These are phyloP conservation scores for Sporobolomyces pararoseus DNA, from an alignment of 768 basidiomycete genomes.

Conservation along the genomic window DNA sequence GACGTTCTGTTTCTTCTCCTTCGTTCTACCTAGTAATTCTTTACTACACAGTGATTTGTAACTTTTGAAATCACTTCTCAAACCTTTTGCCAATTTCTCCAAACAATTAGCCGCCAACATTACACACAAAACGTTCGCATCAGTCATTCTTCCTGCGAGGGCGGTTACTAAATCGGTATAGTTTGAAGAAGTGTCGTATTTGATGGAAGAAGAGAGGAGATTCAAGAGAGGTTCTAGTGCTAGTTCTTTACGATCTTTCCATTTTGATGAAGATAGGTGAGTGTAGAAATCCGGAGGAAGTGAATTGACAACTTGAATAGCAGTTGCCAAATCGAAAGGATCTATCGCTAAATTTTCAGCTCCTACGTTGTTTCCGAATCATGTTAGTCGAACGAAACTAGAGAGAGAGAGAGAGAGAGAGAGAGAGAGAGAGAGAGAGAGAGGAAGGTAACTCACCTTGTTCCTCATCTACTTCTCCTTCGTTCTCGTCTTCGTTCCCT, in stretches of 20 bases:
- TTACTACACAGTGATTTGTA: constrained; percentile 69
- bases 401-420: too few species aligned
- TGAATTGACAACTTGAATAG: constrained; percentile 70
- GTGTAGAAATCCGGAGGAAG: constrained; percentile 72
- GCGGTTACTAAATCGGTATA: constrained; percentile 71
- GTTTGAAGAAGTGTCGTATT: constrained; percentile 63
- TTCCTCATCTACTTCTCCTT: constrained; percentile 41
- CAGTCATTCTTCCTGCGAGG: constrained; percentile 75
- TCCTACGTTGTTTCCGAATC: background rate
- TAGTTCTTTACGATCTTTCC: constrained; percentile 91
- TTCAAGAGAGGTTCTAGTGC: constrained; percentile 75
- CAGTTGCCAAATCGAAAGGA: constrained; percentile 73
- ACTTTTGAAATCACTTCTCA: constrained; percentile 68
- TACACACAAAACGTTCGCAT: constrained; percentile 94
- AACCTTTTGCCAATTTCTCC: constrained; percentile 77
- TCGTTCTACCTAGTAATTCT: constrained; percentile 78
- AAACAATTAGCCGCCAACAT: constrained; percentile 78
- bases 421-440: background rate
- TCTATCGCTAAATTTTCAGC: constrained; percentile 51
- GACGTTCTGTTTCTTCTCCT: constrained; percentile 87
- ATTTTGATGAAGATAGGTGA: constrained; percentile 80
- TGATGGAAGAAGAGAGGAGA: constrained; percentile 65
- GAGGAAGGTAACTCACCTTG: background rate
- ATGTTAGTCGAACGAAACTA: background rate
- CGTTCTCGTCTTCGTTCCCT: constrained; percentile 54